Evolutionary conservation across 345 rosid species (phyloP).

Genomic region (Pelargonium nanum): DNA sequence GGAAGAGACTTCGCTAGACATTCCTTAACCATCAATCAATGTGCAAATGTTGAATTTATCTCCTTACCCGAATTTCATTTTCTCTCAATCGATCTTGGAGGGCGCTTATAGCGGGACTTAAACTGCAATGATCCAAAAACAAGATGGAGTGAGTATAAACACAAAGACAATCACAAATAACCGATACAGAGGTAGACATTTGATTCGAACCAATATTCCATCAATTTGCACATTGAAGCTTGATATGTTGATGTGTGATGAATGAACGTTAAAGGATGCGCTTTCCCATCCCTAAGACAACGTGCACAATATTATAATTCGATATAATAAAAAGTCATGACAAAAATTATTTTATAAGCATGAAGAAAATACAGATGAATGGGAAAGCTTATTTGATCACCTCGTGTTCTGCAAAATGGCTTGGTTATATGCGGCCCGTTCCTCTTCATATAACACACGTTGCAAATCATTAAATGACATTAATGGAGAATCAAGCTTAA

Average conservation of each 20-base stretch:
- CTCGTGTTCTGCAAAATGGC: conserved; percentile 63
- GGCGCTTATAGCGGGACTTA: conserved; percentile 81
- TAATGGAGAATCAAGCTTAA: conserved; percentile 67
- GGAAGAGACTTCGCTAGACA: neutral
- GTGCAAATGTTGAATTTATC: neutral
- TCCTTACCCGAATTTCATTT: conserved; percentile 73
- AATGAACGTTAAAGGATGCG: conserved; percentile 79
- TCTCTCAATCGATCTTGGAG: conserved; percentile 83
- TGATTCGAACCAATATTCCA: conserved; percentile 77
- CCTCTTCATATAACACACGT: conserved; percentile 78
- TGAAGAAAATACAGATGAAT: neutral
- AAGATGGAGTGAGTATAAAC: conserved; percentile 14
- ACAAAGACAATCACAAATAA: conserved; percentile 6
- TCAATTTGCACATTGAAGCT: conserved; percentile 92
- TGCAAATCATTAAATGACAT: conserved; percentile 77
- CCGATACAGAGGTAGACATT: conserved; percentile 2
- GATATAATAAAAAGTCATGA: neutral
- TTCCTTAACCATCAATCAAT: no score
- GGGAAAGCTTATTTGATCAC: conserved; percentile 21
- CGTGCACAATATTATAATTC: neutral
- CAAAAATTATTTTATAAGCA: neutral
- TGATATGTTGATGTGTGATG: conserved; percentile 94
- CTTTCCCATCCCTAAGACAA: conserved; percentile 59
- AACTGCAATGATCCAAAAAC: conserved; percentile 28
- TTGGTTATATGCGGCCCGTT: conserved; percentile 71